phyloP scores from a whole-genome alignment of 768 basidiomycete genomes.

The Pleurotus cornucopiae region DNA sequence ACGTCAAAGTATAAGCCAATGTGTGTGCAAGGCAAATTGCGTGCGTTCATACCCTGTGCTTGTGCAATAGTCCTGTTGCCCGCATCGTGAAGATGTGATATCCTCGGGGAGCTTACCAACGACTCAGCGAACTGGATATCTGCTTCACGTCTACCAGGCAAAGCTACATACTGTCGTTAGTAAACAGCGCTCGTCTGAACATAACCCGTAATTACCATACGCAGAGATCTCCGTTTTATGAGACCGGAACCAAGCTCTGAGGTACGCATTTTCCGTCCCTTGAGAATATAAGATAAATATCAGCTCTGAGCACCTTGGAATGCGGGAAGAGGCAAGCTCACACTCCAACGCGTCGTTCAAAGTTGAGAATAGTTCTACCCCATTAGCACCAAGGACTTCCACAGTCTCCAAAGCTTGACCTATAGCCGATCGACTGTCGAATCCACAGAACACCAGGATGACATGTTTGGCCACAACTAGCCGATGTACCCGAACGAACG shows the following conservation, averaged over 20 bases:
- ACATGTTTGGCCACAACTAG: conserved; percentile 73
- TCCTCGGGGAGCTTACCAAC: conserved; percentile 60
- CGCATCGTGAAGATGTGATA: conserved; percentile 63
- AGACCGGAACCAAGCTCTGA: conserved; percentile 73
- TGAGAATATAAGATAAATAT: neutral
- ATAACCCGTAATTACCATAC: conserved; percentile 26
- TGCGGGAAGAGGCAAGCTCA: conserved; percentile 30
- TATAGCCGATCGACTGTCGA: conserved; percentile 56
- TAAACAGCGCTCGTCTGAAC: no score
- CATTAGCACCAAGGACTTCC: conserved; percentile 68
- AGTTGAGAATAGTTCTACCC: conserved; percentile 78
- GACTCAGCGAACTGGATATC: conserved; percentile 44
- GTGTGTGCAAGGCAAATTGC: neutral
- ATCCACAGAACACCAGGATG: conserved; percentile 86
- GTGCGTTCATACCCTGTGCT: conserved; percentile 34
- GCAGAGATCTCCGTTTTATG: conserved; percentile 50
- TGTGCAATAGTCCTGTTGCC: conserved; percentile 65
- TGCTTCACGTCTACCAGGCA: conserved; percentile 55
- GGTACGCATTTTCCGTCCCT: conserved; percentile 94
- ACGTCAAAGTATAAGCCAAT: neutral
- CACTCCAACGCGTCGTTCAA: conserved; percentile 93
- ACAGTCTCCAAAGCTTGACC: conserved; percentile 76
- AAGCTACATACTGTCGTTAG: conserved; percentile 26
- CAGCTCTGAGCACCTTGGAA: neutral
- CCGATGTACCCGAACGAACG: conserved; percentile 87